Evolutionary conservation across 345 rosid species (phyloP).

Genomic region (Syzygium grande): DNA sequence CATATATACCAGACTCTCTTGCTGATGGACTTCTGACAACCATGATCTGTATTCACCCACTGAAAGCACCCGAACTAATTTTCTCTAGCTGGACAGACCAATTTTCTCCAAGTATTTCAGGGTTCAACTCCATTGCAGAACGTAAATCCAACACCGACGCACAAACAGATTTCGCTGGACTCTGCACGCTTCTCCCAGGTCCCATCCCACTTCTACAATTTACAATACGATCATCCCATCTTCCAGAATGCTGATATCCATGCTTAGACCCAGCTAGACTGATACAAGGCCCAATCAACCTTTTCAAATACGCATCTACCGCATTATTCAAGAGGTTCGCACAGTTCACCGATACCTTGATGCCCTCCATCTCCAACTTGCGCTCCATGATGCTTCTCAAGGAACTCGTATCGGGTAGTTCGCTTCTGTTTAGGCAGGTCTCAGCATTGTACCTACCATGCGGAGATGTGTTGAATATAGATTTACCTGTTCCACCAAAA

Average conservation of each 20-base stretch:
- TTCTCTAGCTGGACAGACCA: slow-evolving; percentile 71
- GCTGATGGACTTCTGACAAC: not conserved
- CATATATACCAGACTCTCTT: not conserved
- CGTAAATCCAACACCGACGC: slow-evolving; percentile 53
- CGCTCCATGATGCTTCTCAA: slow-evolving; percentile 53
- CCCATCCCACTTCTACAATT: slow-evolving; percentile 9
- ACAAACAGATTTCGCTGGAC: slow-evolving; percentile 12
- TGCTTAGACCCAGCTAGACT: slow-evolving; percentile 44
- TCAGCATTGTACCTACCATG: slow-evolving; percentile 8
- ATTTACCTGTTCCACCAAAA: slow-evolving; percentile 35
- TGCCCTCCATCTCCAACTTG: slow-evolving; percentile 59
- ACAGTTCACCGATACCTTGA: slow-evolving; percentile 44
- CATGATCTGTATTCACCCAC: not conserved
- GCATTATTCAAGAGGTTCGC: slow-evolving; percentile 65
- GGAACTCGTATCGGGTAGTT: slow-evolving; percentile 72
- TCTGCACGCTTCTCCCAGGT: slow-evolving; percentile 11
- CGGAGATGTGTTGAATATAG: slow-evolving; percentile 18
- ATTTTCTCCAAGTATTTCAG: slow-evolving; percentile 58
- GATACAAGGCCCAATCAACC: slow-evolving; percentile 67
- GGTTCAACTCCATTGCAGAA: slow-evolving; percentile 53
- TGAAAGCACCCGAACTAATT: slow-evolving; percentile 23
- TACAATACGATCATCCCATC: slow-evolving; percentile 3
- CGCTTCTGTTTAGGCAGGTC: slow-evolving; percentile 50
- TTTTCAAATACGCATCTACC: slow-evolving; percentile 57
- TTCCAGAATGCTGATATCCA: slow-evolving; percentile 14